Conservation (phyloP, 1,284 basidiomycete species). For the Cyathus olla region DNA sequence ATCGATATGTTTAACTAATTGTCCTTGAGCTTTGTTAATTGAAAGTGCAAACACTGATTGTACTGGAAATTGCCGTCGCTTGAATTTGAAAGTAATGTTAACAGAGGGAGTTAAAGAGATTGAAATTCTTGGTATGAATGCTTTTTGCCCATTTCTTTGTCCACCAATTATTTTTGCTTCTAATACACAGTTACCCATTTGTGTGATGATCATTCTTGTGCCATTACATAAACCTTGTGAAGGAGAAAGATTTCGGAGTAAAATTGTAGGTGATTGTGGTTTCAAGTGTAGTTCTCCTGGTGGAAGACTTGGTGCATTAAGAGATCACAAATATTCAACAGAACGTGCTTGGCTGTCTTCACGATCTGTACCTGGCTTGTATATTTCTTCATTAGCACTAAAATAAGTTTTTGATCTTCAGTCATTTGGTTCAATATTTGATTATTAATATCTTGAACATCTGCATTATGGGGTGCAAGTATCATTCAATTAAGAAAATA, state of each 20-base stretch:
- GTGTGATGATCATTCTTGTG: background rate
- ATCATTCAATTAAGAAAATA: conserved; percentile 40
- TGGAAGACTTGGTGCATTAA: conserved; percentile 13
- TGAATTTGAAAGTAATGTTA: background rate
- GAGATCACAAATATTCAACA: conserved; percentile 7
- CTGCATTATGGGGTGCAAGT: conserved; percentile 34
- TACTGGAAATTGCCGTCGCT: background rate
- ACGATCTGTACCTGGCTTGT: conserved; percentile 5
- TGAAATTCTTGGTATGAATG: background rate
- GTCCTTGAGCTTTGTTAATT: conserved; percentile 5
- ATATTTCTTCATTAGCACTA: conserved; percentile 23
- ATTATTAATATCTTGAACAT: conserved; percentile 39
- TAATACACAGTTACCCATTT: background rate
- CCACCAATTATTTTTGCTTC: background rate
- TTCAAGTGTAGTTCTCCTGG: conserved; percentile 6
- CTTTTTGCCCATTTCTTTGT: background rate
- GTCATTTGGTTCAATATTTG: conserved; percentile 28
- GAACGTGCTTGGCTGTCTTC: conserved; percentile 6
- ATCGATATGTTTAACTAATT: background rate
- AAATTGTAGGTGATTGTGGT: background rate
- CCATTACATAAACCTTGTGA: background rate
- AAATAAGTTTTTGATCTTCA: conserved; percentile 22
- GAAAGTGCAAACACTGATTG: background rate
- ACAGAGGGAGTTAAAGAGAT: background rate
- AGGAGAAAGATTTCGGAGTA: background rate